Evolutionary conservation across 1,139 yeast species (phyloP), one percentile per base, ranked within the genome.

Genomic region (Martiniozyma asiatica): DNA sequence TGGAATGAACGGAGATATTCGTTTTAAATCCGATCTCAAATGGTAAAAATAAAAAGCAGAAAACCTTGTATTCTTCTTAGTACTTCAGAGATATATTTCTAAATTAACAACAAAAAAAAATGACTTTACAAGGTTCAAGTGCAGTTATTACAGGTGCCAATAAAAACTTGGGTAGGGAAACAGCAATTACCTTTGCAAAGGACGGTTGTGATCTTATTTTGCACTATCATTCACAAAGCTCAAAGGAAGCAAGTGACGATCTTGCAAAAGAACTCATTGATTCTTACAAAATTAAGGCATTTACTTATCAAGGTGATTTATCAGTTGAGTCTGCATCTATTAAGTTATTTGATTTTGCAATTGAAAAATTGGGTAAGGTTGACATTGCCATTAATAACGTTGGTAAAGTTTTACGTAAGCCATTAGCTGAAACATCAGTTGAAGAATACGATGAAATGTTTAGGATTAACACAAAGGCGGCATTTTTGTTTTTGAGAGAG

Each of bases 141-240:
- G n/a, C n/a, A n/a, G n/a, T 75, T 28, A 64, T 75, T 43, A 63
- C 80, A 10, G 82, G 81, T 27, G 82, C 80, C 29, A 68, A 67
- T 44, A 74, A 74, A 56, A 74, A 74, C 51, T 60, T 75, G 35
- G 82, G 82, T 28, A 72, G 61, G 16, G 56, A 56, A 32, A 68
- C 75, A 20, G 74, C 75, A n/a, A 50, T 48, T 22, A 77, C 70
- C 34, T 58, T 74, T 27, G 80, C 79, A 8, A 42, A 50, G 15
- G 57, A 55, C 34, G 80, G 79, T n/a, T 59, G 68, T 25, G 63
- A 71, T 44, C 48, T 74, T 36, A 65, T 68, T 30, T 54, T 74
- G 32, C 79, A 72, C 43, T 72, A 61, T 53, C 76, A 72, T 45
- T 63, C 73, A 4, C 39, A 48, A 4, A 43, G 52, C 15, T 65